Evolutionary conservation across 495 filamentous ascomycete genomes (phyloP), one percentile per base, ranked within the genome.

Genomic region (Daldinia concentrica): DNA sequence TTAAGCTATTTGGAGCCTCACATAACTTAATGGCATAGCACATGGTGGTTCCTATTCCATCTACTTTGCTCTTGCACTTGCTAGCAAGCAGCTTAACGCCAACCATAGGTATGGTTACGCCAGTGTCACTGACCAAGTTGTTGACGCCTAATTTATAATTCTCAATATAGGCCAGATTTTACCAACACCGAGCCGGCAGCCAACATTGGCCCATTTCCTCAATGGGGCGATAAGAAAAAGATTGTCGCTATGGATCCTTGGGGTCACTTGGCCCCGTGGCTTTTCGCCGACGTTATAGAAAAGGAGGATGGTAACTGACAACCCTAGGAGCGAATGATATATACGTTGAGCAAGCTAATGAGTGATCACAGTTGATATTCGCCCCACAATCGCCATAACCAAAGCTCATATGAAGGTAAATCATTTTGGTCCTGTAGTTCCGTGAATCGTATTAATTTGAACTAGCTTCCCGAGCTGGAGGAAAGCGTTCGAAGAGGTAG

Each of bases 1-100:
- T 30, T 26, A 50, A 41, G 12, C 36, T 15, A 22, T 59, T 39
- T 5, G 58, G 48, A 39, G 37, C 9, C 19, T n/a, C n/a, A 27
- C 52, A 29, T 65, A 62, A 71, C 72, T 62, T 6, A 57, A 19
- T 67, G 19, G 64, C 41, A 54, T 57, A 84, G 95, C 95, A 61
- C 95, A 99, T 76, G 95, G 95, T 48, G 95, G 95, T 45, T 97
- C 94, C n/a, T 99, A 99, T 74, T 93, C 92, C 72, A 93, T 98
- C 74, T 99, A 99, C 80, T 93, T 97, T 77, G 95, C 95, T 26
- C 85, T 99, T 51, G 95, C 95, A 41, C 87, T 99, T 68, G 95
- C 95, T 24, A 93, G 92, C 72, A 94, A 94, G 69, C 90, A 98
- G 73, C 88, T 99, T 57, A 88, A 91, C 58, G 82, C 87, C 19